phyloP scores from a whole-genome alignment of 2,329 filamentous ascomycete genomes.

The Taxawa tesnikishii region DNA sequence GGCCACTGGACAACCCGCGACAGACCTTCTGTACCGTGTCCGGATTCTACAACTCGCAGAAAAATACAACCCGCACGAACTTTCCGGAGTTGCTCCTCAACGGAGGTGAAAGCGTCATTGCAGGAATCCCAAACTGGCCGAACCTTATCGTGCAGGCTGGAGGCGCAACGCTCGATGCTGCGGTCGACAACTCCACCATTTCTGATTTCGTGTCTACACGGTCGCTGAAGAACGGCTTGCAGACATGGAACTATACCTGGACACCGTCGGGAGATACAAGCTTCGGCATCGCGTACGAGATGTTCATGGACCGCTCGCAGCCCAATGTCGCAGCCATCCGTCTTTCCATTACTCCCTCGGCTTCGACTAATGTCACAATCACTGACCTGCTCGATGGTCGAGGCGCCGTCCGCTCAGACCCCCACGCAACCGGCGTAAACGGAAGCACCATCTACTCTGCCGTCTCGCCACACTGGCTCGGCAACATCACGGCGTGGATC shows the following conservation, averaged over 20 bases:
- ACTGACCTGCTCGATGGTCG: slow-evolving; percentile 57
- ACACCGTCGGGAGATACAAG: slow-evolving; percentile 36
- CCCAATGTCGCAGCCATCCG: slow-evolving; percentile 51
- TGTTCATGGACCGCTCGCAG: slow-evolving; percentile 52
- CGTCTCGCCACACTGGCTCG: slow-evolving; percentile 50
- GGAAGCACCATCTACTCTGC: slow-evolving; percentile 48
- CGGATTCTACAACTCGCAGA: slow-evolving; percentile 53
- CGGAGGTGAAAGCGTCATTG: slow-evolving; percentile 58
- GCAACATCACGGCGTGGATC: slow-evolving; percentile 50
- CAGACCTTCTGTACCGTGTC: slow-evolving; percentile 56
- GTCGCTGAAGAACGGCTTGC: slow-evolving; percentile 49
- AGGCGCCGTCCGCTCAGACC: slow-evolving; percentile 52
- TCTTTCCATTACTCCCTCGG: slow-evolving; percentile 44
- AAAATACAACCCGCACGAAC: slow-evolving; percentile 47
- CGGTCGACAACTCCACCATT: slow-evolving; percentile 45
- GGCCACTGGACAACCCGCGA: slow-evolving; percentile 52
- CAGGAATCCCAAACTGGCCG: slow-evolving; percentile 58
- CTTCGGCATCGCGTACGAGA: slow-evolving; percentile 51
- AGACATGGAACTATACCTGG: slow-evolving; percentile 57
- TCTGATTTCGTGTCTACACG: slow-evolving; percentile 48
- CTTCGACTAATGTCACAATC: slow-evolving; percentile 43
- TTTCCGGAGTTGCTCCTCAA: slow-evolving; percentile 58
- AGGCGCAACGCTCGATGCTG: slow-evolving; percentile 45
- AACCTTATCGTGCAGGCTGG: slow-evolving; percentile 46
- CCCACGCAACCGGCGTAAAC: slow-evolving; percentile 41